Conservation (phyloP, 1,284 basidiomycete species). For the Tylopilus sp. region DNA sequence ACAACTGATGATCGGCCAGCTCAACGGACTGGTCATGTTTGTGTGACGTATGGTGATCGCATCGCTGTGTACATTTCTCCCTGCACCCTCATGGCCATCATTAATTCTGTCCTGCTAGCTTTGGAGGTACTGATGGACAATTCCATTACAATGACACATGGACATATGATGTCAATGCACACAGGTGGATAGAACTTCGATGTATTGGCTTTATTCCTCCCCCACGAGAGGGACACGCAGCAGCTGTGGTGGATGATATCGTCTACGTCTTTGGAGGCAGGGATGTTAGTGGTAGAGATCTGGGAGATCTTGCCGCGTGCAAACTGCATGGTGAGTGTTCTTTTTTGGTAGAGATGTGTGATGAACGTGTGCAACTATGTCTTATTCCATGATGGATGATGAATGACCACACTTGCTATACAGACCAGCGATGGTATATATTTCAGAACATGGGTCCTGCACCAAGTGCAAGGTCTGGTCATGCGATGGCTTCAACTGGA, state of each 20-base stretch:
- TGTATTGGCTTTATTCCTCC: conserved; percentile 98
- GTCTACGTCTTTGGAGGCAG: conserved; percentile 98
- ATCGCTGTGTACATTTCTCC: conserved; percentile 75
- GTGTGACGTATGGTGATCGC: conserved; percentile 84
- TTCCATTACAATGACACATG: conserved; percentile 99
- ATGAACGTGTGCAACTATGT: too few species aligned
- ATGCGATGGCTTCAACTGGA: conserved; percentile 92
- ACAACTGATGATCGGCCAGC: conserved; percentile 73
- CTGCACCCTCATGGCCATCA: conserved; percentile 13
- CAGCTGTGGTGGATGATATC: conserved; percentile 95
- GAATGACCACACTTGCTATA: conserved; percentile 26
- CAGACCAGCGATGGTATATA: conserved; percentile 93
- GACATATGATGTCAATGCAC: conserved; percentile 87
- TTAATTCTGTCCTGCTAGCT: conserved; percentile 57
- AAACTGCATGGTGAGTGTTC: conserved; percentile 85
- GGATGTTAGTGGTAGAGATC: conserved; percentile 95
- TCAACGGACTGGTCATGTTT: conserved; percentile 91
- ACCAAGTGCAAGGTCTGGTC: conserved; percentile 89
- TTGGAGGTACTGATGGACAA: conserved; percentile 97
- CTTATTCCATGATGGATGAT: background rate
- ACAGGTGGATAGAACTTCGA: conserved; percentile 89
- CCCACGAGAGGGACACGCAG: conserved; percentile 95
- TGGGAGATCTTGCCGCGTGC: conserved; percentile 95
- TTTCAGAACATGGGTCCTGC: conserved; percentile 99
- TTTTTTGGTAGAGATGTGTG: too few species aligned